Base-by-base conservation (phyloP, 768 basidiomycete species). In the Royoungia palumana region DNA sequence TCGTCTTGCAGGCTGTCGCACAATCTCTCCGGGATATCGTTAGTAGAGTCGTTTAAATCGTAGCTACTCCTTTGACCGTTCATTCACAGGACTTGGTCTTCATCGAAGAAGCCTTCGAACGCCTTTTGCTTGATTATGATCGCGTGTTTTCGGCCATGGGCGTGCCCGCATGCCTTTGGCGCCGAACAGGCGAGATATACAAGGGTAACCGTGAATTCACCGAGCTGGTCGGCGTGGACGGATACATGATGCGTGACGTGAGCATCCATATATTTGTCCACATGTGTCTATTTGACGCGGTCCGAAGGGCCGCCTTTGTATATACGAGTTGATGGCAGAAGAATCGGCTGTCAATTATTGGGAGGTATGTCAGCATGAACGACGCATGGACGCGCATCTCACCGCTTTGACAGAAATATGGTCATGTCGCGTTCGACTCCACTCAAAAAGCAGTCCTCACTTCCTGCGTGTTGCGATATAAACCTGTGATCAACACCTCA, bases 271-370 rank as follows among this genome's bases (percentile, higher is more conserved):
- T 21, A 17, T 34, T 19, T n/a, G 6, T 43, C 20, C 1, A 6
- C 16, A 11, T 16, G 17, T 32, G 6, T 6, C 40, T 27, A 24
- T 38, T 37, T 42, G 9, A 53, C 45, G 5, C 5, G 35, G 11
- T 27, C 37, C 55, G 13, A 62, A 91, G 77, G 95, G 95, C 4
- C 86, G 91, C 32, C 70, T 96, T 20, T 95, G 94, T 61, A 96
- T 99, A 48, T 98, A 96, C 69, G 95, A 98, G 67, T 79, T 98
- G 41, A 96, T 99, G 94, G 88, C 94, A 1, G 95, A 99, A 67
- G 94, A 95, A 64, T 87, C 85, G 1, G 93, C 94, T 3, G 94
- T 96, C 35, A 93, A 94, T 64, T 97, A 96, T 61, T 97, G 93
- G 92, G 94, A 98, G 83, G 92, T 87, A 30, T 35, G 78, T 58